Evolutionary conservation across 768 basidiomycete species (phyloP).

Genomic region (Pilatotrama ljubarskyi): DNA sequence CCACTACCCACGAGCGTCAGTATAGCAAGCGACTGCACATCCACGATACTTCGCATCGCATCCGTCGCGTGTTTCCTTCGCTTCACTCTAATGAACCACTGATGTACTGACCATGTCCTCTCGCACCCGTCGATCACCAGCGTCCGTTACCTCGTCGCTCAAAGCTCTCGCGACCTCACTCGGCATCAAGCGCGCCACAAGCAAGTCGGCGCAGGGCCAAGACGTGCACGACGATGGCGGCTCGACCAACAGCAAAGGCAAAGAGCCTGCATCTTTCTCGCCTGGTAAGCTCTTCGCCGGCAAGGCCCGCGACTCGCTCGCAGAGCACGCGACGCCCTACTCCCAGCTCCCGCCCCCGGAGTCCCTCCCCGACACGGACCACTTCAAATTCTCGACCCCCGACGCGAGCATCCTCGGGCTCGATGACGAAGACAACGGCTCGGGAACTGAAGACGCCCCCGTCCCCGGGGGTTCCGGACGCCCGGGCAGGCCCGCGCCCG

Average conservation of each 20-base stretch:
- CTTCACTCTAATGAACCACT: neutral
- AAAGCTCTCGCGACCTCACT: slow-evolving; percentile 75
- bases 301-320: slow-evolving; percentile 18
- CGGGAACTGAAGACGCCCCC: slow-evolving; percentile 36
- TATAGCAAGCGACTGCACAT: neutral
- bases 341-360: slow-evolving; percentile 19
- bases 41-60: neutral
- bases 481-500: slow-evolving; percentile 61
- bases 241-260: slow-evolving; percentile 23
- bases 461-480: slow-evolving; percentile 61
- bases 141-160: slow-evolving; percentile 68
- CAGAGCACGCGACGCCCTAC: slow-evolving; percentile 22
- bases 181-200: slow-evolving; percentile 56
- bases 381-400: slow-evolving; percentile 48
- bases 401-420: slow-evolving; percentile 23
- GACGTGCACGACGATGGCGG: slow-evolving; percentile 10
- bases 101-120: neutral
- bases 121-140: slow-evolving; percentile 32
- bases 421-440: slow-evolving; percentile 2
- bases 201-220: slow-evolving; percentile 27
- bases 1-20: too few species aligned
- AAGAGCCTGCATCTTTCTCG: slow-evolving; percentile 24
- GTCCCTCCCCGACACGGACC: slow-evolving; percentile 27
- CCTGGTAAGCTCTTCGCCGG: slow-evolving; percentile 16
- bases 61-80: neutral